Conservation (phyloP, 139 green algal species). For the Coelastrella sp. region DNA sequence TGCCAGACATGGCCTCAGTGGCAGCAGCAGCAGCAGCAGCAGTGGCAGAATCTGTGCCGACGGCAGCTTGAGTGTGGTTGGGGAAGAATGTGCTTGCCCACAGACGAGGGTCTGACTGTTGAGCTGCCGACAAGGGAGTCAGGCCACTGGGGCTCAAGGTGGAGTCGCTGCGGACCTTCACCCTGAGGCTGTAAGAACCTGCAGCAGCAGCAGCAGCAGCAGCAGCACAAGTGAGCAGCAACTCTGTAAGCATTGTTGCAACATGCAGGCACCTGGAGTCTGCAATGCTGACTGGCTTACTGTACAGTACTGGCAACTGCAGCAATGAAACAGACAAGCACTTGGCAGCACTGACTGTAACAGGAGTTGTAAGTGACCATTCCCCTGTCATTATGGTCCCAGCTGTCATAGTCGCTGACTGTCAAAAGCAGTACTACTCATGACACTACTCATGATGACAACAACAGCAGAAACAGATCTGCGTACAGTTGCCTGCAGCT, state of each 20-base stretch:
- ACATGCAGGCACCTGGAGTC: not conserved
- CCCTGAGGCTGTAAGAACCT: not conserved
- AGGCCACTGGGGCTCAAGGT: not conserved
- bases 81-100: not conserved
- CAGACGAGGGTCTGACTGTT: not conserved
- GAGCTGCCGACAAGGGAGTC: not conserved
- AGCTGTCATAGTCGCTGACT: no score
- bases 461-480: no score
- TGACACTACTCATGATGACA: no score
- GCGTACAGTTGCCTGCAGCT: no score
- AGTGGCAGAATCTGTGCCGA: not conserved
- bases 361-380: no score
- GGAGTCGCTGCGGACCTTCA: not conserved
- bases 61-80: not conserved
- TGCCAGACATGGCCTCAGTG: not conserved
- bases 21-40: not conserved
- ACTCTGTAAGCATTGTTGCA: not conserved
- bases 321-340: no score
- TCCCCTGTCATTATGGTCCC: no score
- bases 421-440: no score
- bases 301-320: no score
- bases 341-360: no score
- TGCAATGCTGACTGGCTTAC: no score
- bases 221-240: not conserved
- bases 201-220: not conserved